These are phyloP conservation scores for Chaetomiaceae sp. DNA, from an alignment of 2,329 filamentous ascomycete genomes.

Conservation along the genomic window DNA sequence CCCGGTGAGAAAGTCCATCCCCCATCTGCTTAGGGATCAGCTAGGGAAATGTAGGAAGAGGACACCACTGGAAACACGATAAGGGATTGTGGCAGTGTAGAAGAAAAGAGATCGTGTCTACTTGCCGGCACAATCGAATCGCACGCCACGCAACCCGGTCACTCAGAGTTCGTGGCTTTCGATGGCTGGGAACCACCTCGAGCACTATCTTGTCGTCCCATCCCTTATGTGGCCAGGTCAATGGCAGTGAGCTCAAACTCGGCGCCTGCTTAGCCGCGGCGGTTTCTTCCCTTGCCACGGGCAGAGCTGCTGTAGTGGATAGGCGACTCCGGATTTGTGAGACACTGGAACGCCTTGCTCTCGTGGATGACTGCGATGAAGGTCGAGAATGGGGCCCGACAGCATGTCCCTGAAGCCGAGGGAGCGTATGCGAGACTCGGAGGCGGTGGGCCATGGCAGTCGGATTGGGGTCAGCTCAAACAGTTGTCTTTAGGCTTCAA, in stretches of 20 bases:
- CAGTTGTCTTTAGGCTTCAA: too few species aligned
- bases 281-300: not conserved
- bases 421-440: not conserved
- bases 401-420: not conserved
- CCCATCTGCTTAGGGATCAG: constrained; percentile 49
- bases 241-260: not conserved
- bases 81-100: too few species aligned
- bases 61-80: too few species aligned
- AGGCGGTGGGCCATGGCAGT: constrained; percentile 10
- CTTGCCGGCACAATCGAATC: constrained; percentile 51
- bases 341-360: not conserved
- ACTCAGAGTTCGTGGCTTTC: constrained; percentile 64
- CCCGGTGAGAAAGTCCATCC: constrained; percentile 77
- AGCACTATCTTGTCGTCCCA: constrained; percentile 79
- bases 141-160: constrained; percentile 74
- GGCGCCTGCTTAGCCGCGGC: not conserved
- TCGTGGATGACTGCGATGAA: not conserved
- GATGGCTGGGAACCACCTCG: constrained; percentile 68
- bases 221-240: constrained; percentile 60
- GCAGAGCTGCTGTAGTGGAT: not conserved
- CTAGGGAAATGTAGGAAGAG: not conserved
- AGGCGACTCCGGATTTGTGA: not conserved
- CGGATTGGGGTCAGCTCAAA: not conserved
- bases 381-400: not conserved
- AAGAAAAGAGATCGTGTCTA: not conserved